phyloP scores from a whole-genome alignment of 228 moss, liverwort and hornwort genomes.

The Sphagnum magellanicum region DNA sequence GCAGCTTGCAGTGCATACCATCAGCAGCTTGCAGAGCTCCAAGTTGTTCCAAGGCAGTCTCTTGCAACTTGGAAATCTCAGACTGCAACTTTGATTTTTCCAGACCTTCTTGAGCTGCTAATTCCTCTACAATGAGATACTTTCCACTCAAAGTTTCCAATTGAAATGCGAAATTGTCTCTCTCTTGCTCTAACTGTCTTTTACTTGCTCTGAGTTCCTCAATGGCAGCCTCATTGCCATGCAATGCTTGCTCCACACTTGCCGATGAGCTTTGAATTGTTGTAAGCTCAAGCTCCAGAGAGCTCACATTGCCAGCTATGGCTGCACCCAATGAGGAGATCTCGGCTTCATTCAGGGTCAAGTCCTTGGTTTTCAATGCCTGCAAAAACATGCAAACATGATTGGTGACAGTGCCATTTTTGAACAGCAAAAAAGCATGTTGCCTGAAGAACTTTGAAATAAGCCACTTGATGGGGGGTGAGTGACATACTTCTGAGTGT shows the following conservation, averaged over 20 bases:
- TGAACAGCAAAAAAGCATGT: too few relatives aligned
- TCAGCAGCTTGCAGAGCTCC: constrained; percentile 16
- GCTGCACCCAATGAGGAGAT: constrained; percentile 18
- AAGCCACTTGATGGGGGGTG: too few relatives aligned
- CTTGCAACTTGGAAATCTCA: constrained; percentile 34
- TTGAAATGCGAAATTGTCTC: constrained; percentile 29
- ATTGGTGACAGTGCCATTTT: too few relatives aligned
- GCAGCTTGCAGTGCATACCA: constrained; percentile 15
- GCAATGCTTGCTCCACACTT: constrained; percentile 36
- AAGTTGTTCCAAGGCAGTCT: constrained; percentile 15
- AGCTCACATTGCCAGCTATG: constrained; percentile 23
- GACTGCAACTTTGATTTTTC: constrained; percentile 4
- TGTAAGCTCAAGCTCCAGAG: constrained; percentile 24
- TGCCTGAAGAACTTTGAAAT: too few relatives aligned
- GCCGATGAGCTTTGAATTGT: constrained; percentile 17
- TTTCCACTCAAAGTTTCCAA: constrained; percentile 22
- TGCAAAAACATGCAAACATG: constrained; percentile 13
- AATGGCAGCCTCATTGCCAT: constrained; percentile 29
- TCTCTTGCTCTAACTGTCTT: constrained; percentile 37
- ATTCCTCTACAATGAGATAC: constrained; percentile 13
- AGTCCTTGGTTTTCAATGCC: constrained; percentile 40
- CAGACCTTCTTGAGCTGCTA: constrained; percentile 8
- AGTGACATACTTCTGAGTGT: constrained; percentile 21
- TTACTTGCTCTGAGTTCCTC: constrained; percentile 23
- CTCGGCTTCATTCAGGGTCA: constrained; percentile 39